These are phyloP conservation scores for Aspergillus funiculosus DNA, from an alignment of 495 filamentous ascomycete genomes.

Conservation along the genomic window DNA sequence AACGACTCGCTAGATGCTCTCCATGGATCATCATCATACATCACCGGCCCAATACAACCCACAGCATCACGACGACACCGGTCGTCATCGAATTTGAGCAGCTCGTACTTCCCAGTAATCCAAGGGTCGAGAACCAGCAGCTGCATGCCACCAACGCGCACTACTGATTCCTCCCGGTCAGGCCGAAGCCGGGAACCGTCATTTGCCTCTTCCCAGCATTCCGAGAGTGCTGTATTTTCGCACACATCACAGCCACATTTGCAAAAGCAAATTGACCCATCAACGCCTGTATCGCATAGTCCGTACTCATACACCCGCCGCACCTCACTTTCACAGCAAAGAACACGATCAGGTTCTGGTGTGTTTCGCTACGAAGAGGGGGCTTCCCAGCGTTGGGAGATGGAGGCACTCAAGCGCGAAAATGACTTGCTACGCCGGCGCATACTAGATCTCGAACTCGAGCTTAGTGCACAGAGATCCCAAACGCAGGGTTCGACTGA, in stretches of 20 bases:
- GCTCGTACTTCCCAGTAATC: constrained; percentile 42
- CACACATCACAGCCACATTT: constrained; percentile 24
- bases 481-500: constrained; percentile 12
- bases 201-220: constrained; percentile 39
- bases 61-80: constrained; percentile 58
- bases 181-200: constrained; percentile 40
- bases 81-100: constrained; percentile 58
- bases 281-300: constrained; percentile 21
- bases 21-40: constrained; percentile 44
- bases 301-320: constrained; percentile 30
- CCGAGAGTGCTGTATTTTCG: constrained; percentile 33
- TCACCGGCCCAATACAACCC: constrained; percentile 47
- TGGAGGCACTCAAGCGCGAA: constrained; percentile 70
- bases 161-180: constrained; percentile 23
- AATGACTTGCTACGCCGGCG: constrained; percentile 71
- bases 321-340: constrained; percentile 27
- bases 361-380: constrained; percentile 61
- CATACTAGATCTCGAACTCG: constrained; percentile 74
- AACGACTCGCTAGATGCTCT: constrained; percentile 45
- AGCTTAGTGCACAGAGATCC: constrained; percentile 38
- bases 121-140: constrained; percentile 41
- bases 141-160: constrained; percentile 22
- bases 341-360: constrained; percentile 17
- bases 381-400: constrained; percentile 58
- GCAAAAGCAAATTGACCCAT: constrained; percentile 23